Percentiles rank a stretch among this genome's conserved stretches.
These are phyloP conservation scores for Fusarium sulawesiense DNA, from an alignment of 2,329 filamentous ascomycete genomes.

Conservation along the genomic window DNA sequence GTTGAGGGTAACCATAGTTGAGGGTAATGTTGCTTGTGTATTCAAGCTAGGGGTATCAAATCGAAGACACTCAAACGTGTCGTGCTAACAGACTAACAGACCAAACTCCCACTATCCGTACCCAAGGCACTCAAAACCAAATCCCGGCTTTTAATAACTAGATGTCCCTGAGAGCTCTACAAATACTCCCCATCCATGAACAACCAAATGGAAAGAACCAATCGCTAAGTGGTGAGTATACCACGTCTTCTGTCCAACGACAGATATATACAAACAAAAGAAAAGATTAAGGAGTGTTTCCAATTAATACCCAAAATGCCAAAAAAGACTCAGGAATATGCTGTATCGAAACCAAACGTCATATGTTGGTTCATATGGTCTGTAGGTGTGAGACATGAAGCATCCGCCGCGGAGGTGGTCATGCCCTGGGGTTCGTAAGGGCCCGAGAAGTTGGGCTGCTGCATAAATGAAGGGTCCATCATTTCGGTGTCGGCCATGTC, in stretches of 20 bases:
- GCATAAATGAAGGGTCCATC: slow-evolving; percentile 46
- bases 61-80: slow-evolving; percentile 24
- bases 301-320: not conserved
- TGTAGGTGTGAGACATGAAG: slow-evolving; percentile 38
- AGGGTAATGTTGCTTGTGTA: slow-evolving; percentile 11
- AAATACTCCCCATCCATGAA: slow-evolving; percentile 20
- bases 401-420: slow-evolving; percentile 38
- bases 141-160: slow-evolving; percentile 16
- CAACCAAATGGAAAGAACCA: not conserved
- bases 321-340: slow-evolving; percentile 12
- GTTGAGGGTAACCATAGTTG: not conserved
- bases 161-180: not conserved
- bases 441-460: slow-evolving; percentile 35
- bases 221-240: not conserved
- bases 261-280: slow-evolving; percentile 16
- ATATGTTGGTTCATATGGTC: slow-evolving; percentile 32
- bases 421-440: slow-evolving; percentile 41
- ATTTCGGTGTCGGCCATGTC: slow-evolving; percentile 52
- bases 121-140: slow-evolving; percentile 4
- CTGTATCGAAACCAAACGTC: slow-evolving; percentile 29
- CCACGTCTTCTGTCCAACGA: not conserved
- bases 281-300: slow-evolving; percentile 12
- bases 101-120: slow-evolving; percentile 29
- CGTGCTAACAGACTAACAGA: slow-evolving; percentile 14
- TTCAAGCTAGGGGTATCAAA: slow-evolving; percentile 40